Base-by-base conservation (phyloP, 176 grass and related monocot species). In the Juncus effusus region DNA sequence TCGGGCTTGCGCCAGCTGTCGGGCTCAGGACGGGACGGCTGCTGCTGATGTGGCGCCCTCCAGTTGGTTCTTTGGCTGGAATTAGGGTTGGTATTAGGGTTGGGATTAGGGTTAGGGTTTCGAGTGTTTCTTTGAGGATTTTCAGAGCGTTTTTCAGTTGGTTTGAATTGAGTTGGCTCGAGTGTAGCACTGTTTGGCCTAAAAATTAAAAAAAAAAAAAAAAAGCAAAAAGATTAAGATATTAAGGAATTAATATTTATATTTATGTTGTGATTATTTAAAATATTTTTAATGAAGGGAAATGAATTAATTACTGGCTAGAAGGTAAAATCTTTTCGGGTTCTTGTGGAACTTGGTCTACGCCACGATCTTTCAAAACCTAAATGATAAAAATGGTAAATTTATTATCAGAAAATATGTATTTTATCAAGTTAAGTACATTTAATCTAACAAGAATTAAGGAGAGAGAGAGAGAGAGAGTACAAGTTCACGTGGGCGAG, bases 351-450 rank as follows among this genome's bases (percentile, higher is more conserved):
- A 61, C 72, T 66, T 79, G 35, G 75, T 94, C 95, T 67, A 99
- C 74, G 56, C 95, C 81, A 53, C 95, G 95, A 36, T 94, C 95
- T 79, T 88, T 94, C 71, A 99, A 80, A 77, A 99, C 95, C 95
- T 99, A 64, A 37, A 42, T 62, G 72, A 62, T 65, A 16, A 61
- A 55, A 39, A 12, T 44, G 4, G 57, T 16, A 71, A 2, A 13
- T 19, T 42, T 16, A 9, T 16, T 28, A 72, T 0, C 42, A 57
- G 57, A 40, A 53, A 51, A 63, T 61, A 62, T 8, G 15, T n/a
- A 64, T 52, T 7, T 40, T 67, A 64, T 38, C 60, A 53, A 76
- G 51, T 4, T 38, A 5, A 54, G 50, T 66, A 40, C 76, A 44
- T 13, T 53, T 74, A 42, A 60, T 70, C 41, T 70, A 52, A 3